Evolutionary conservation across 2,329 filamentous ascomycete species (phyloP).

Genomic region (Fusarium sacchari): DNA sequence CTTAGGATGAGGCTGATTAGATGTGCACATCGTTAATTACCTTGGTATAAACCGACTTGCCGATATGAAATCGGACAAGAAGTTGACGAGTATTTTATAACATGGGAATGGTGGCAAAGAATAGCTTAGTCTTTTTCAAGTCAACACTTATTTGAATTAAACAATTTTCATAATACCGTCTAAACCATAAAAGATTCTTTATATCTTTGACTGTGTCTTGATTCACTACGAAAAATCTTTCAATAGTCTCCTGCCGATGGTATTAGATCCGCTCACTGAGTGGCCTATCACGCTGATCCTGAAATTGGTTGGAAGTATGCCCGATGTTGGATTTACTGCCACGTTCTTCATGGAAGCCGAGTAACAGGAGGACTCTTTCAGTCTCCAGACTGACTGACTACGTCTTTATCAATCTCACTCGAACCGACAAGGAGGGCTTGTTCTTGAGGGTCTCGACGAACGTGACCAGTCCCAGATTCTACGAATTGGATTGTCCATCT

Average conservation of each 20-base stretch:
- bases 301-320: not conserved
- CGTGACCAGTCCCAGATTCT: not conserved
- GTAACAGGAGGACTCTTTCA: not conserved
- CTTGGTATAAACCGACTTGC: not conserved
- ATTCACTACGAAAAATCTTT: too few species aligned
- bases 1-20: too few species aligned
- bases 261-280: not conserved
- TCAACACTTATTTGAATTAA: not conserved
- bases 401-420: not conserved
- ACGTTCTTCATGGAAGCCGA: not conserved
- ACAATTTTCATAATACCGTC: not conserved
- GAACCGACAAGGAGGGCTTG: not conserved
- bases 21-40: too few species aligned
- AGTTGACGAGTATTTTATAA: not conserved
- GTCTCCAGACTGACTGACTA: not conserved
- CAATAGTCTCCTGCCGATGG: not conserved
- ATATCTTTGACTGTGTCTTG: too few species aligned
- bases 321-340: not conserved
- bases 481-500: not conserved
- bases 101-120: not conserved
- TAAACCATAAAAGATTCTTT: not conserved
- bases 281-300: not conserved
- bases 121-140: not conserved
- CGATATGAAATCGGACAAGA: not conserved
- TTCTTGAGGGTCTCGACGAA: not conserved